These are phyloP conservation scores for Pholiota microspora DNA, from an alignment of 768 basidiomycete species.

Conservation along the genomic window DNA sequence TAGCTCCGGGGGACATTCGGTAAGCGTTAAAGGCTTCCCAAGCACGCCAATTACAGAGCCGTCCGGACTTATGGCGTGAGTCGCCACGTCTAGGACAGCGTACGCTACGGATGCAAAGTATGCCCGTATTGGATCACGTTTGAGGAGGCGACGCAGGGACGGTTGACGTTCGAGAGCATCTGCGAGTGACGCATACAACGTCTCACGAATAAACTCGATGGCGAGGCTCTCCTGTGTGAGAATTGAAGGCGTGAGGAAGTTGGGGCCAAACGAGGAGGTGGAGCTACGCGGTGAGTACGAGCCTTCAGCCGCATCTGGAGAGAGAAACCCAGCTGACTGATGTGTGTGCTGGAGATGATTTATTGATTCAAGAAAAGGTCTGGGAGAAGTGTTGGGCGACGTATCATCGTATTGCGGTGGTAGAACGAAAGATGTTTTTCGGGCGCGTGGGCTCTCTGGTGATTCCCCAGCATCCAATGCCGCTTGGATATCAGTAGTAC, in stretches of 20 bases:
- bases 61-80: constrained; percentile 44
- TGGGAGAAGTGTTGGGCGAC: constrained; percentile 10
- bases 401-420: constrained; percentile 20
- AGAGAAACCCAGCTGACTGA: constrained; percentile 6
- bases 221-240: constrained; percentile 53
- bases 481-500: constrained; percentile 69
- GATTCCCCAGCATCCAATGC: constrained; percentile 65
- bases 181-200: constrained; percentile 77
- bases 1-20: constrained; percentile 60
- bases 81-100: constrained; percentile 70
- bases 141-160: constrained; percentile 53
- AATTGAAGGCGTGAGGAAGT: constrained; percentile 36
- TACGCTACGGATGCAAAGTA: constrained; percentile 76
- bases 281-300: constrained; percentile 28
- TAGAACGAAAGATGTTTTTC: constrained; percentile 35
- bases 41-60: constrained; percentile 57
- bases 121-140: constrained; percentile 66
- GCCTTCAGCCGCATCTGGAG: too few relatives aligned
- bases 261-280: constrained; percentile 18
- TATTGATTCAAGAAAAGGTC: constrained; percentile 12
- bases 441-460: constrained; percentile 26
- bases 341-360: too few relatives aligned
- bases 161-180: constrained; percentile 61
- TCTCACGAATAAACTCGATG: constrained; percentile 82
- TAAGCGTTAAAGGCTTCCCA: constrained; percentile 52